A percentile compares a stretch with the other conserved stretches of the same genome.
Conservation (phyloP, 345 rosid species). For the Chamaenerion angustifolium region DNA sequence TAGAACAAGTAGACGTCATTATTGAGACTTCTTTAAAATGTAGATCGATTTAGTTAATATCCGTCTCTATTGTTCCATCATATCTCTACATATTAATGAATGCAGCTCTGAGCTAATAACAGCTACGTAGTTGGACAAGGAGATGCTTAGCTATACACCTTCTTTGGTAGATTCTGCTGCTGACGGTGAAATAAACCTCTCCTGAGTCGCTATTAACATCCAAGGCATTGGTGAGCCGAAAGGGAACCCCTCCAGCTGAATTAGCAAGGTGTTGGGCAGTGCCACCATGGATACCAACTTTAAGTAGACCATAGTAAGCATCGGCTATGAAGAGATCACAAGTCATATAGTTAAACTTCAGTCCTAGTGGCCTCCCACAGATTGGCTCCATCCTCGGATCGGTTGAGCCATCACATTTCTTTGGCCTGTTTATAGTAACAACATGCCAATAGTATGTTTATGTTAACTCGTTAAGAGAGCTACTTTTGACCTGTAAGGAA, state of each 20-base stretch:
- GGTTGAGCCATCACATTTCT: slow-evolving; percentile 32
- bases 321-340: slow-evolving; percentile 46
- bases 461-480: not conserved
- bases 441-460: not conserved
- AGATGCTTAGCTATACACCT: slow-evolving; percentile 11
- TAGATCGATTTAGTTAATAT: too few species aligned
- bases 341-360: slow-evolving; percentile 23
- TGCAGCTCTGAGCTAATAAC: not conserved
- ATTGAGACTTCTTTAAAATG: too few species aligned
- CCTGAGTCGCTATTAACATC: slow-evolving; percentile 34
- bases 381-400: slow-evolving; percentile 16
- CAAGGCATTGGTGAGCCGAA: slow-evolving; percentile 26
- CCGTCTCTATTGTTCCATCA: too few species aligned
- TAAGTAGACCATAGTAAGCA: slow-evolving; percentile 37
- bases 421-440: slow-evolving; percentile 10
- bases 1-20: too few species aligned
- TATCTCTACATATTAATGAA: not conserved
- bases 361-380: slow-evolving; percentile 46
- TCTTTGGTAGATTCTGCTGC: slow-evolving; percentile 27
- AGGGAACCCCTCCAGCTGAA: slow-evolving; percentile 25
- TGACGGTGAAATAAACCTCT: slow-evolving; percentile 34
- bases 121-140: not conserved
- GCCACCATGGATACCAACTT: slow-evolving; percentile 30
- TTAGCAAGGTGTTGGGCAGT: slow-evolving; percentile 19
- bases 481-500: too few species aligned